Evolutionary conservation across 257 asterid genomes (phyloP).

Genomic region (Solanum chmielewskii): DNA sequence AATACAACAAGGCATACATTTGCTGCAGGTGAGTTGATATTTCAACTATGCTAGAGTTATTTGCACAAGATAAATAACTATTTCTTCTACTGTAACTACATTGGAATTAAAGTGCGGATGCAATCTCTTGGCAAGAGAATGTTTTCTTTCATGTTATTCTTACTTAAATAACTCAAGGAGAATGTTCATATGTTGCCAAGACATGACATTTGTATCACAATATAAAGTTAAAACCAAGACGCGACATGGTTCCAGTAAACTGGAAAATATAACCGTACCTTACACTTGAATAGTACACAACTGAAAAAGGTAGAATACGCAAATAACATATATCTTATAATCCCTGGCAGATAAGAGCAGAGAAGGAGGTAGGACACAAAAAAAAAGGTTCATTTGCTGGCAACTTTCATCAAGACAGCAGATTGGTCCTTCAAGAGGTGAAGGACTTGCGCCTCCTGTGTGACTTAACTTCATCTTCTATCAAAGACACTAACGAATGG

Average conservation of each 20-base stretch:
- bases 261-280: neutral
- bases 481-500: neutral
- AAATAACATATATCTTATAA: neutral
- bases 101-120: neutral
- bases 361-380: neutral
- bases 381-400: neutral
- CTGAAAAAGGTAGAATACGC: neutral
- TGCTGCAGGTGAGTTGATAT: neutral
- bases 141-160: neutral
- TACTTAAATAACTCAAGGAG: neutral
- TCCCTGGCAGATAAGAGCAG: neutral
- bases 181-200: neutral
- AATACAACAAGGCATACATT: neutral
- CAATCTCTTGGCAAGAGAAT: neutral
- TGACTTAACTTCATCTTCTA: neutral
- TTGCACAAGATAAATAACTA: neutral
- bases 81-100: neutral
- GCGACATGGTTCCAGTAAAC: neutral
- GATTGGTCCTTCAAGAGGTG: neutral
- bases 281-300: neutral
- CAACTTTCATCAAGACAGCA: neutral
- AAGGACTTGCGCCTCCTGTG: neutral
- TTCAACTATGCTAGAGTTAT: neutral
- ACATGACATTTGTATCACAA: neutral
- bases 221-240: neutral